Evolutionary conservation across 805 yeast species (phyloP), one percentile per base, ranked within the genome.

Genomic region (Candida namnaoensis): DNA sequence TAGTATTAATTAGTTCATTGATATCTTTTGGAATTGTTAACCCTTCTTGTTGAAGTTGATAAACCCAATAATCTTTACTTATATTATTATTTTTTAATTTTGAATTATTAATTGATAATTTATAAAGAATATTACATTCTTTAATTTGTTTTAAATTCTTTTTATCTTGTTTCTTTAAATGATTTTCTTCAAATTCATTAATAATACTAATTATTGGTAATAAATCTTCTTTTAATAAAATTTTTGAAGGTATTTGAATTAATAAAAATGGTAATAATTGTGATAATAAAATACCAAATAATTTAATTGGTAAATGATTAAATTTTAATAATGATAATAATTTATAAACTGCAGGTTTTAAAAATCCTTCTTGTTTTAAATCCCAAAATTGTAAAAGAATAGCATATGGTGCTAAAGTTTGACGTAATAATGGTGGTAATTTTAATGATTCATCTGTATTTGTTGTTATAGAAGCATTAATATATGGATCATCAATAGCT

Each of bases 391-490:
- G 71, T 44, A 67, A 66, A 24, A 84, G 62, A 0, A 81, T 74
- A 2, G 82, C 88, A 54, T 82, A 79, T 37, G 93, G 93, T 5
- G 91, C 64, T 39, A 84, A 56, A 25, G 83, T 72, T 56, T 83
- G 90, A 48, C 79, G 72, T 51, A 84, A 68, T 2, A 78, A 66
- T 13, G 86, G 78, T 35, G 78, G 70, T 12, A 74, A 62, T 15
- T 60, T 55, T 36, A 60, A 46, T 7, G 45, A 44, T 28, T 44
- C 46, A 1, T 45, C 46, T 25, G 61, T 54, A 46, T 54, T 54
- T 48, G 38, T 11, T 23, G 64, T 67, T 19, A 76, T 72, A 25
- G 76, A 63, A 33, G 76, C 67, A 46, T 74, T 72, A 19, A 78
- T 67, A 37, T 80, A 61, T 27, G 68, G 70, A 55, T 82, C 87